Evolutionary conservation across 495 filamentous ascomycete genomes (phyloP).

Genomic region (Penicillium parvum): DNA sequence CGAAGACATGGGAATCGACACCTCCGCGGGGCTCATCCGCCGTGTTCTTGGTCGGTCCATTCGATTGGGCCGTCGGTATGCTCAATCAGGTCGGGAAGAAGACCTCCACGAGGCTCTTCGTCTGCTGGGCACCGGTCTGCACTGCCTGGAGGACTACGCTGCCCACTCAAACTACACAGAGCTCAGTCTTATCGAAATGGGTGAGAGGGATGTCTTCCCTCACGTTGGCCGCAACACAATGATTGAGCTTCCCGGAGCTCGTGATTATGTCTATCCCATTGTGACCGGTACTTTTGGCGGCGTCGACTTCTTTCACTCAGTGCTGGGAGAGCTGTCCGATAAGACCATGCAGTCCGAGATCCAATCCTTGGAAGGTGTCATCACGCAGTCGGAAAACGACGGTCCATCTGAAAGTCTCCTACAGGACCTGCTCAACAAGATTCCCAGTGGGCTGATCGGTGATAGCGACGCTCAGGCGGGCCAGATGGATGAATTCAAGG

Average conservation of each 20-base stretch:
- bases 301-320: constrained; percentile 81
- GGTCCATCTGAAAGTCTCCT: constrained; percentile 58
- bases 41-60: constrained; percentile 67
- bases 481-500: constrained; percentile 61
- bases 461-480: constrained; percentile 58
- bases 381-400: constrained; percentile 51
- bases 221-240: constrained; percentile 72
- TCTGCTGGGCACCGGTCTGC: constrained; percentile 77
- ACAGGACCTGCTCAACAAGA: constrained; percentile 68
- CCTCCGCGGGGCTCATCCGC: constrained; percentile 69
- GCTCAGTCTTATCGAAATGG: constrained; percentile 77
- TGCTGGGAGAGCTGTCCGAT: constrained; percentile 83
- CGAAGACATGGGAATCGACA: constrained; percentile 67
- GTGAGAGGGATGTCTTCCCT: constrained; percentile 74
- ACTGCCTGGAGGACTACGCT: constrained; percentile 90
- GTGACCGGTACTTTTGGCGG: constrained; percentile 91
- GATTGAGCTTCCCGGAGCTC: constrained; percentile 61
- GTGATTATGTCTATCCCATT: constrained; percentile 63
- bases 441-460: constrained; percentile 72
- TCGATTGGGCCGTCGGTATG: constrained; percentile 67
- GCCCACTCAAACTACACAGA: constrained; percentile 91
- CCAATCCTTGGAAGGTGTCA: constrained; percentile 71
- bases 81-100: constrained; percentile 53
- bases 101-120: constrained; percentile 83
- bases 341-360: constrained; percentile 86